phyloP scores from a whole-genome alignment of 1,284 basidiomycete genomes.

The Hemileia vastatrix region DNA sequence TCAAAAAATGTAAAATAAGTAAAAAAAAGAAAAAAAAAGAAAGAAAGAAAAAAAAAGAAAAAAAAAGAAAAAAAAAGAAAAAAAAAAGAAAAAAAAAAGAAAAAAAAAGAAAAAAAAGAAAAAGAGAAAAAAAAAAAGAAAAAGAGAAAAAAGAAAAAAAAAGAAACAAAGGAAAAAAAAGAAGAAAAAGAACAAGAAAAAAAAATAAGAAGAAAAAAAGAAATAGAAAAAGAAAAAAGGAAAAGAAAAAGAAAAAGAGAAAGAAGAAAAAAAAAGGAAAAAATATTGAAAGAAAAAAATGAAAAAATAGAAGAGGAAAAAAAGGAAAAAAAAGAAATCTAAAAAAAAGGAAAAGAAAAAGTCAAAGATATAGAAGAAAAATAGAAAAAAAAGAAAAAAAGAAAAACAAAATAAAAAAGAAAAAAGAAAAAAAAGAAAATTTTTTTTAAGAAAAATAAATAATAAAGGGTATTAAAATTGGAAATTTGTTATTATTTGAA shows the following conservation, averaged over 20 bases:
- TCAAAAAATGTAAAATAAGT: background rate
- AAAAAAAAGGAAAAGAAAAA: too few species aligned
- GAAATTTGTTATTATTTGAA: too few species aligned
- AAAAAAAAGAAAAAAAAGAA: background rate
- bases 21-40: background rate
- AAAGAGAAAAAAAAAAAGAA: background rate
- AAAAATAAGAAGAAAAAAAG: background rate
- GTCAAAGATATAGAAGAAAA: too few species aligned
- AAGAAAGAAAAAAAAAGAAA: background rate
- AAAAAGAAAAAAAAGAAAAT: too few species aligned
- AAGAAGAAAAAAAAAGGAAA: background rate
- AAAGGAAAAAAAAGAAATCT: too few species aligned
- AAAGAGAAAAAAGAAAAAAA: background rate
- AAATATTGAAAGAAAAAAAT: too few species aligned
- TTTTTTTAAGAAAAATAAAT: too few species aligned
- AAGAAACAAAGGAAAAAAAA: background rate
- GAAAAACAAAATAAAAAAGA: too few species aligned
- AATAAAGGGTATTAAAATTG: too few species aligned
- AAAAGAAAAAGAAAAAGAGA: background rate
- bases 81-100: background rate
- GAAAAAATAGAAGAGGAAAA: too few species aligned
- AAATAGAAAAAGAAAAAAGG: background rate
- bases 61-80: background rate
- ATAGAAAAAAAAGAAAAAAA: too few species aligned
- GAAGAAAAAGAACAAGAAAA: too few species aligned